These are phyloP conservation scores for Boechera stricta DNA, from an alignment of 345 rosid genomes.

Conservation along the genomic window DNA sequence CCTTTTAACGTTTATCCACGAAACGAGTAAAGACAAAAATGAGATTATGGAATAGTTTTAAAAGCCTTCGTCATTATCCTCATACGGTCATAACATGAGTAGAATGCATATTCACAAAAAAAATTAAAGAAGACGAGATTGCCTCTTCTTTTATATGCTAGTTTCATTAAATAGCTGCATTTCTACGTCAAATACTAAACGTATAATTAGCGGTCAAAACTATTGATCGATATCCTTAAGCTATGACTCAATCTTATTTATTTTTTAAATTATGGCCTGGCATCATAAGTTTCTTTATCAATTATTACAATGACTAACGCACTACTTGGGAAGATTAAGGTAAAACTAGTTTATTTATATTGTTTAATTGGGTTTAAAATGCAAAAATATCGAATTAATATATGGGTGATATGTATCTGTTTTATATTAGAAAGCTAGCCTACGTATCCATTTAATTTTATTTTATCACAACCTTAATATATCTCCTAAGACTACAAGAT, in stretches of 20 bases:
- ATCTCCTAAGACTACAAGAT: neutral
- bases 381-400: too few relatives aligned
- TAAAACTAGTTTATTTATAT: neutral
- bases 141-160: neutral
- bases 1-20: neutral
- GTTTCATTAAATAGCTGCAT: neutral
- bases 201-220: neutral
- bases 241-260: neutral
- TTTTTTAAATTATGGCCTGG: neutral
- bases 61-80: neutral
- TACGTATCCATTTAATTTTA: neutral
- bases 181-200: neutral
- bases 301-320: conserved; percentile 7
- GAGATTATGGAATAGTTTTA: neutral
- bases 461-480: neutral
- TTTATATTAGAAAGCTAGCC: conserved; percentile 4
- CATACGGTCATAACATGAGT: neutral
- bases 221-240: neutral
- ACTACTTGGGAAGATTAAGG: conserved; percentile 2
- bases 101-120: neutral
- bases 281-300: neutral
- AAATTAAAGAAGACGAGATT: neutral
- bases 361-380: neutral
- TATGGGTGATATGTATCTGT: neutral
- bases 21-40: neutral